phyloP scores from a whole-genome alignment of 2,329 filamentous ascomycete species.

The Aspergillus brasiliensis region DNA sequence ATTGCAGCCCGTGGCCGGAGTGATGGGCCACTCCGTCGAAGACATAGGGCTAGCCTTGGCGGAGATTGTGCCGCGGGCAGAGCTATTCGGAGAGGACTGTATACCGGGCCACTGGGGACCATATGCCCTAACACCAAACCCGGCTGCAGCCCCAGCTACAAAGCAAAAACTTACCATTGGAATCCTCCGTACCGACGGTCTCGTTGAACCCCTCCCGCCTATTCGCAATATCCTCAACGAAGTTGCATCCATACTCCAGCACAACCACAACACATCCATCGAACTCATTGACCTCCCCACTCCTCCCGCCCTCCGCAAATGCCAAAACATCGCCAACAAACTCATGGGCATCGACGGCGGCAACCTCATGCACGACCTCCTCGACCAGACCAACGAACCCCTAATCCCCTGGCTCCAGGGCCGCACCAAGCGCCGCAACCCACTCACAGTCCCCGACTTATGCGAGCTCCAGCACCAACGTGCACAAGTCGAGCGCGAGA shows the following conservation, averaged over 20 bases:
- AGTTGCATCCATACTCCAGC: conserved; percentile 37
- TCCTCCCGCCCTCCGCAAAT: conserved; percentile 54
- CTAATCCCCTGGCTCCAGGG: conserved; percentile 62
- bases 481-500: conserved; percentile 55
- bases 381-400: conserved; percentile 59
- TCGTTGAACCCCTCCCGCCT: conserved; percentile 42
- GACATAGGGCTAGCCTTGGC: conserved; percentile 52
- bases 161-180: conserved; percentile 43
- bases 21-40: conserved; percentile 41
- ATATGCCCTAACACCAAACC: conserved; percentile 11
- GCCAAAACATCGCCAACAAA: conserved; percentile 59
- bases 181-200: conserved; percentile 44
- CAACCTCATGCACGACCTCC: conserved; percentile 57
- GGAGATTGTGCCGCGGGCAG: conserved; percentile 54
- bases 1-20: conserved; percentile 52
- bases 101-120: conserved; percentile 46
- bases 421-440: conserved; percentile 53
- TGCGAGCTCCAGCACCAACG: conserved; percentile 57
- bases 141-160: no score
- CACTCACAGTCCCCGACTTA: conserved; percentile 52
- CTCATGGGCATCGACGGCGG: conserved; percentile 63
- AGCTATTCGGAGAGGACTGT: conserved; percentile 55
- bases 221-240: conserved; percentile 44
- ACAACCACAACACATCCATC: conserved; percentile 48
- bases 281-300: conserved; percentile 62